phyloP scores from a whole-genome alignment of 2,329 filamentous ascomycete species.

The Microdochium nivale region DNA sequence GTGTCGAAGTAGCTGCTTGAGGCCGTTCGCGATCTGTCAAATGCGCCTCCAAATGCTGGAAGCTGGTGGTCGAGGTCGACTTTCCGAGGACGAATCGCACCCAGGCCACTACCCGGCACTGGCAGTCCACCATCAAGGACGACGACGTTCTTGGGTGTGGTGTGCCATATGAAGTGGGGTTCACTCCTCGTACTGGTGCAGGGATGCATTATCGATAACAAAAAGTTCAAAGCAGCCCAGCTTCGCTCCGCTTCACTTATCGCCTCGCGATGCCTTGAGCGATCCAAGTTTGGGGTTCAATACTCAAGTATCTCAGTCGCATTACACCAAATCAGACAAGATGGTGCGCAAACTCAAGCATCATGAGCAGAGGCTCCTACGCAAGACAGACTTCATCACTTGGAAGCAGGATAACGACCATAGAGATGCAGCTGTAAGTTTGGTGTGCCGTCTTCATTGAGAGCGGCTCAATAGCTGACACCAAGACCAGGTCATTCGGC shows the following conservation, averaged over 20 bases:
- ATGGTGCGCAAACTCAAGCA: constrained; percentile 97
- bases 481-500: constrained; percentile 50
- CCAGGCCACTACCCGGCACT: background rate
- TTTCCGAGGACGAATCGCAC: background rate
- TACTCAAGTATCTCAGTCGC: background rate
- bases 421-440: constrained; percentile 54
- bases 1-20: constrained; percentile 1
- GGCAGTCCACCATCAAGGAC: background rate
- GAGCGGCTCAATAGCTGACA: constrained; percentile 1
- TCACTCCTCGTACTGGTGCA: constrained; percentile 2
- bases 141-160: no score
- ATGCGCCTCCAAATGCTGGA: background rate
- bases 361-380: constrained; percentile 93
- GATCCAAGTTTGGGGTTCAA: background rate
- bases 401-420: constrained; percentile 86
- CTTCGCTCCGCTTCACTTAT: background rate
- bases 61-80: background rate
- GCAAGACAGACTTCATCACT: constrained; percentile 86
- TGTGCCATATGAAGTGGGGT: no score
- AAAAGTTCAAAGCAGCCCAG: constrained; percentile 1
- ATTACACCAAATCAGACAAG: constrained; percentile 15
- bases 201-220: constrained; percentile 8
- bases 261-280: background rate
- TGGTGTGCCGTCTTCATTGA: background rate
- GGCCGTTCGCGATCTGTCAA: background rate